Evolutionary conservation across 2,329 filamentous ascomycete genomes (phyloP), one percentile per base, ranked within the genome.

Genomic region (Cadophora sp.): DNA sequence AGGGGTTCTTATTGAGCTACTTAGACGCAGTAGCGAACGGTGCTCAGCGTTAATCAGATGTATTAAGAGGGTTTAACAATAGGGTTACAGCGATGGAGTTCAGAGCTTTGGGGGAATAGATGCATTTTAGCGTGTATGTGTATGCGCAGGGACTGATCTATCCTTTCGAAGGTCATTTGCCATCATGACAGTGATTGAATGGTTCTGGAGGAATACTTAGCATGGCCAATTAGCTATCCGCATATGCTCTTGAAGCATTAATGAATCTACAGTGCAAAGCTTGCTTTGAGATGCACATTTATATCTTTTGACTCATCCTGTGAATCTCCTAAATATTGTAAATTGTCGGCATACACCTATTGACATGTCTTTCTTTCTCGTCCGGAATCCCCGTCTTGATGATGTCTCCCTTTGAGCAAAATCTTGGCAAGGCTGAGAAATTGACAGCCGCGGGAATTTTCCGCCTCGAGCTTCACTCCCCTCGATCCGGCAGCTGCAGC

Each of bases 1-100:
- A 92, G 76, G 89, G 85, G 19, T 96, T 96, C 74, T 80, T 97
- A 76, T 83, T 96, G 62, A 90, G 87, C 11, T 96, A 93, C 76
- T 80, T 97, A 74, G 87, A 92, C 71, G 83, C 83, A 66, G 71
- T 78, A 58, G 73, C 76, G 48, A 78, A 72, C 53, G 70, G 70
- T 34, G 62, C 56, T 29, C 51, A 67, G 51, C 51, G 60, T 29
- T 59, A 26, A 61, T 55, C 50, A 27, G 31, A 62, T 63, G 40
- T 48, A 64, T 55, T 11, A 27, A 65, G n/a, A 46, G 51, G 34
- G 19, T 7, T 59, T 60, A 24, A 51, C 60, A 51, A 14, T 19
- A 34, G 48, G 50, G 22, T 12, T 37, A 46, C 37, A 58, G 34
- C 62, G 43, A 37, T 46, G 31, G 62, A 64, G 50, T 62, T 62